Evolutionary conservation across 73 alveolate genomes (phyloP), one percentile per base, ranked within the genome.

Genomic region (Symbiodinium pilosum): DNA sequence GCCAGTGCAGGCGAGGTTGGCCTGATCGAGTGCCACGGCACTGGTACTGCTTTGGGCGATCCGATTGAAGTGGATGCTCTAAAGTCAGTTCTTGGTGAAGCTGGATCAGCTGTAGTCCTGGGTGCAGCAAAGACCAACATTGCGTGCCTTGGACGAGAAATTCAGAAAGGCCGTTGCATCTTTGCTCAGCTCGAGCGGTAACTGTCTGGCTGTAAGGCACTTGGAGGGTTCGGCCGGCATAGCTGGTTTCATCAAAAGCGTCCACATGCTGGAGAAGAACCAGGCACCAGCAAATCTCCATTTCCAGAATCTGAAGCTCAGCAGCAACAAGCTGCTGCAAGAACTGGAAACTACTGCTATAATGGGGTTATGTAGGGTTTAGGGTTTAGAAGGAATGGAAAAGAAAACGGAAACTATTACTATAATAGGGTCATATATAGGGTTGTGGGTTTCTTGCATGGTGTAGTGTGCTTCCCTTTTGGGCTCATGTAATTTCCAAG

Each of bases 141-240:
- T 43, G 97, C 97, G 38, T 54, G 73, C 73, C 73, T 54, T 26
- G 26, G 32, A 26, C 26, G 73, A 54, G 26, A 30, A 54, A 54
- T n/a, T 5, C n/a, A n/a, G n/a, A n/a, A n/a, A n/a, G n/a, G n/a
- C n/a, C n/a, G n/a, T n/a, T n/a, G n/a, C 59, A 47, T 47, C 59
- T 47, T 14, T 6, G 21, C 59, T 47, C 59, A 47, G 14, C 14
- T 14, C 14, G 59, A 47, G 44, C 87, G n/a, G n/a, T n/a, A n/a
- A n/a, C n/a, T n/a, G 24, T 47, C 41, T 41, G 28, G n/a, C 43
- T 54, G 43, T 44, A 9, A 59, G 93, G 71, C 99, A 94, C 94
- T 69, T 94, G 44, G 99, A 94, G 93, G 99, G 99, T 41, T 54
- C 99, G 6, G 99, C 99, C 1, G 94, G 99, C 94, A 94, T 94